These are phyloP conservation scores for Nakazawaea molendinolei DNA, from an alignment of 805 yeast genomes.

Conservation along the genomic window DNA sequence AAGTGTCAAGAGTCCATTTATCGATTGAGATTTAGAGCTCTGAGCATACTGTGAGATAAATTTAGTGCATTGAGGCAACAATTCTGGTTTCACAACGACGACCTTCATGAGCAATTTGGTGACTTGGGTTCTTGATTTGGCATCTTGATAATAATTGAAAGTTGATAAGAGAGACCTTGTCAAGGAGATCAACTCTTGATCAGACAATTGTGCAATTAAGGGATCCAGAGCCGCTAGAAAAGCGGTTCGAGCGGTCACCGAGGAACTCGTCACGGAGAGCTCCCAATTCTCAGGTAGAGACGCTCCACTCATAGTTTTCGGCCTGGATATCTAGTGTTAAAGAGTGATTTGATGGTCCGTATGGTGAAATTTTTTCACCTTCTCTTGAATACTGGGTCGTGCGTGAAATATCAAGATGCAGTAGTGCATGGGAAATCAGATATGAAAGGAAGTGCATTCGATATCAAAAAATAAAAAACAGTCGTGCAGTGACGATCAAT, in stretches of 20 bases:
- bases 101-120: constrained; percentile 31
- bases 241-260: constrained; percentile 3
- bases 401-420: no score
- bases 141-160: constrained; percentile 44
- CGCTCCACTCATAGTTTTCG: no score
- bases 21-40: constrained; percentile 37
- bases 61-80: constrained; percentile 28
- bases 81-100: constrained; percentile 24
- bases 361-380: no score
- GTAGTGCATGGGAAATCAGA: no score
- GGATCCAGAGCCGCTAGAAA: no score
- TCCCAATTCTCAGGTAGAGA: no score
- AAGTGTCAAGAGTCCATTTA: constrained; percentile 49
- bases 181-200: constrained; percentile 22
- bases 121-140: constrained; percentile 38
- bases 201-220: constrained; percentile 4
- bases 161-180: constrained; percentile 37
- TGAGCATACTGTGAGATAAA: constrained; percentile 30
- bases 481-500: no score
- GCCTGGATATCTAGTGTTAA: no score
- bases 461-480: no score
- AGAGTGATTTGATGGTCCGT: no score
- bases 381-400: no score
- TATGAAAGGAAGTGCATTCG: no score
- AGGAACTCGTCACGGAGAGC: constrained; percentile 1